Evolutionary conservation across 1,284 basidiomycete genomes (phyloP), one percentile per base, ranked within the genome.

Genomic region (Puccinia triticina): DNA sequence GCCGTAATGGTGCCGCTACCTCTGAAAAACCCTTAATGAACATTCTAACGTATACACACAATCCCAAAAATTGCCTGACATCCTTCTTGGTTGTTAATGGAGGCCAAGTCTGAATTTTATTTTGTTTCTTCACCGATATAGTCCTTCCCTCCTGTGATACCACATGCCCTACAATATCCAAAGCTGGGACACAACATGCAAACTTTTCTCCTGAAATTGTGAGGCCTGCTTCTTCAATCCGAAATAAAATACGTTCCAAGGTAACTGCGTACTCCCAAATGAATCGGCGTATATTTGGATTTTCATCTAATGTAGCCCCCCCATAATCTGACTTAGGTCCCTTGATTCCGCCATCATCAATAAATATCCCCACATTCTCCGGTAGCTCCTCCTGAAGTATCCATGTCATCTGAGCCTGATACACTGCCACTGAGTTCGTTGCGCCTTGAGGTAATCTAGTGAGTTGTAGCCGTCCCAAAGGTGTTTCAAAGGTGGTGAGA

Each of bases 21-120:
- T 4, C 21, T 1, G 50, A 26, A 40, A 64, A 77, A 43, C 46
- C 23, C 8, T 55, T 55, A 12, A 77, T 77, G 46, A 77, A 77
- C 75, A 76, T 76, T 59, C 53, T 55, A 4, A 76, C 73, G 43
- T 76, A 76, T 5, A 76, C 50, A 59, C 73, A 76, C 12, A 55
- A 23, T 1, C 73, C 73, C 37, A 76, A 8, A 57, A 76, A 76
- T 37, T 26, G 23, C 46, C 50, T 40, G n/a, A 77, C 75, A 23
- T 77, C 34, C 5, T 55, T 61, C 46, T n/a, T 37, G 2, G 57
- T 59, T 2, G 34, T 61, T 10, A 32, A 26, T 1, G 16, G 12
- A 26, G 72, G 72, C 37, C 72, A 74, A 1, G 72, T n/a, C 18
- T 76, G 23, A 55, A 76, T 37, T 26, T 59, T 59, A 12, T 69